Base-by-base conservation (phyloP, 306 rosid genomes). In the Vigna nakashimae region DNA sequence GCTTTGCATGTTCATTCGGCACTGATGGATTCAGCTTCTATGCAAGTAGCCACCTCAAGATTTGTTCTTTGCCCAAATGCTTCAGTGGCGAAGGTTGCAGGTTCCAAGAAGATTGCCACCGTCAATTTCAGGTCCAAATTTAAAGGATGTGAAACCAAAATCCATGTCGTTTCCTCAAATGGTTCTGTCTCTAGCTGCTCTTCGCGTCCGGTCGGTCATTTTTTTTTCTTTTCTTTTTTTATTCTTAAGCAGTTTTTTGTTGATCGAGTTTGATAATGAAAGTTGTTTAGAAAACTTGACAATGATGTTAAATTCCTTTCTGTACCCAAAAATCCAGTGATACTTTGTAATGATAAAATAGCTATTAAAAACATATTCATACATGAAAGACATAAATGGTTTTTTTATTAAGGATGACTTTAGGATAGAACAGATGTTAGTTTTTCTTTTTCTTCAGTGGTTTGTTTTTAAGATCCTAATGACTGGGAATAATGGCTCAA, bases 121-220 rank as follows among this genome's bases (percentile, higher is more conserved):
- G 57, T 68, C 24, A 65, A 16, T 58, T 74, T 55, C 4, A 82
- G 83, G 55, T 74, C 83, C 56, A 69, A 45, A 74, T 84, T 74
- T 75, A 63, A 62, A 30, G 51, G 76, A 75, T 68, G 40, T 67
- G 15, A 69, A 18, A 43, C 76, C 58, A 91, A 43, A 72, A 10
- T 84, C 56, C 81, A 50, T 51, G 88, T 86, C 22, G 7, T 89
- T 65, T 84, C 86, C 15, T 62, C 86, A 24, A 87, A 87, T 73
- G 90, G 91, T 71, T 86, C 90, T 46, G 88, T 73, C 65, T 73
- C 88, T 81, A 56, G 66, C 63, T 74, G 82, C 48, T 51, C 85
- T 82, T 87, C 90, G 1, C 79, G 36, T 49, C 77, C 78, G 90
- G 91, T 93, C 18, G 74, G 93, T 85, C 13, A 2, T 58, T 1